Conservation (phyloP, 306 rosid genomes). For the Luffa aegyptiaca region DNA sequence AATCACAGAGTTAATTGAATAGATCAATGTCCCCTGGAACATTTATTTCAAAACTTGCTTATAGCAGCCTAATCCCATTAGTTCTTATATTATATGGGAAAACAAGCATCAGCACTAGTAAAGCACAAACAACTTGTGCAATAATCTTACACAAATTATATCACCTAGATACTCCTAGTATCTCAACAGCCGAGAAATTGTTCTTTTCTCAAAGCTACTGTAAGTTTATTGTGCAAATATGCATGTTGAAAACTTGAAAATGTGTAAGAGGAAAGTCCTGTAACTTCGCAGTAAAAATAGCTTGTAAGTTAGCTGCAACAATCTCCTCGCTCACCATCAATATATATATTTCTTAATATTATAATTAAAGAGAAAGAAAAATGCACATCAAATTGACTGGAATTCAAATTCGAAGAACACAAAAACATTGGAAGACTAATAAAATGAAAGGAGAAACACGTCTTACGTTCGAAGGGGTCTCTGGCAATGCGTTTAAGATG, state of each 20-base stretch:
- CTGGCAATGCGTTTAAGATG: conserved; percentile 28
- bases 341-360: no score
- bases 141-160: neutral
- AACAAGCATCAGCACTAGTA: neutral
- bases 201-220: neutral
- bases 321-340: neutral
- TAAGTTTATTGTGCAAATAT: neutral
- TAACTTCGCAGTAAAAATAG: neutral
- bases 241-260: neutral
- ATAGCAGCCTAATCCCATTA: neutral
- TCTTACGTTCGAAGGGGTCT: conserved; percentile 11
- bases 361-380: no score
- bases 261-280: neutral
- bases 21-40: no score
- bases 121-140: neutral
- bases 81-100: neutral
- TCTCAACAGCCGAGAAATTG: neutral
- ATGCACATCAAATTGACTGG: neutral
- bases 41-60: neutral
- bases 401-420: neutral
- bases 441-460: neutral
- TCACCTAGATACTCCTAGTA: neutral
- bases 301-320: neutral
- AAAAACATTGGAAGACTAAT: neutral
- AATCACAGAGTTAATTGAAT: neutral